These are phyloP conservation scores for Porcisia deanei DNA, from an alignment of 208 protist genomes.

Conservation along the genomic window DNA sequence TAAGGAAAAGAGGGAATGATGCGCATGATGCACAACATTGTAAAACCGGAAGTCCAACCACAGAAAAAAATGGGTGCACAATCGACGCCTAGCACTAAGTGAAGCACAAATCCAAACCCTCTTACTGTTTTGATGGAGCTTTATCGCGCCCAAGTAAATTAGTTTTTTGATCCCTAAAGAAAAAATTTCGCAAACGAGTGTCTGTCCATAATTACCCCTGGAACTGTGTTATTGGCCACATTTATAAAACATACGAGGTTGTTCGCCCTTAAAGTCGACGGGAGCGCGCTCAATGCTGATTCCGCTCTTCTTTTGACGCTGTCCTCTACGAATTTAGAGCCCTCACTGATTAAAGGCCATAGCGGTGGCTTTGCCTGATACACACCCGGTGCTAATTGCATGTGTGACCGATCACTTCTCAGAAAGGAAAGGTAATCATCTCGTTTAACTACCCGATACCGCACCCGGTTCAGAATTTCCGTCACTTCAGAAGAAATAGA, in stretches of 20 bases:
- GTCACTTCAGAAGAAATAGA: not conserved
- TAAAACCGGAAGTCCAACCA: not conserved
- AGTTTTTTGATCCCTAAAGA: not conserved
- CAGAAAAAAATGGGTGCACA: not conserved
- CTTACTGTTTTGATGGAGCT: not conserved
- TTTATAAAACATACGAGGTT: constrained; percentile 54
- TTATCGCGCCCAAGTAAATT: constrained; percentile 6
- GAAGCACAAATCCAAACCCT: not conserved
- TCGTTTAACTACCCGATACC: constrained; percentile 28
- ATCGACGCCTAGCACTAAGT: not conserved
- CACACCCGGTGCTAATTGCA: constrained; percentile 20
- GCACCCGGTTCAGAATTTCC: constrained; percentile 20
- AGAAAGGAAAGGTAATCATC: constrained; percentile 38
- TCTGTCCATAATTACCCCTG: constrained; percentile 31
- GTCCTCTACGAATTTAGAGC: not conserved
- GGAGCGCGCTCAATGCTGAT: not conserved
- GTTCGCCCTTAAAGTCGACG: constrained; percentile 14
- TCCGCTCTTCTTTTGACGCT: not conserved
- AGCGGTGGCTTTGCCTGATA: constrained; percentile 23
- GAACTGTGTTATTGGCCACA: constrained; percentile 26
- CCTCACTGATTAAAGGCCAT: constrained; percentile 18
- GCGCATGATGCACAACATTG: not conserved
- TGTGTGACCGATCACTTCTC: constrained; percentile 42
- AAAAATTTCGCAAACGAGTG: constrained; percentile 21
- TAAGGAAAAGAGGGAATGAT: not conserved